Percentiles rank a stretch among this genome's conserved stretches.
phyloP scores from a whole-genome alignment of 2,329 filamentous ascomycete species.

The Arthrobotrys conoides region DNA sequence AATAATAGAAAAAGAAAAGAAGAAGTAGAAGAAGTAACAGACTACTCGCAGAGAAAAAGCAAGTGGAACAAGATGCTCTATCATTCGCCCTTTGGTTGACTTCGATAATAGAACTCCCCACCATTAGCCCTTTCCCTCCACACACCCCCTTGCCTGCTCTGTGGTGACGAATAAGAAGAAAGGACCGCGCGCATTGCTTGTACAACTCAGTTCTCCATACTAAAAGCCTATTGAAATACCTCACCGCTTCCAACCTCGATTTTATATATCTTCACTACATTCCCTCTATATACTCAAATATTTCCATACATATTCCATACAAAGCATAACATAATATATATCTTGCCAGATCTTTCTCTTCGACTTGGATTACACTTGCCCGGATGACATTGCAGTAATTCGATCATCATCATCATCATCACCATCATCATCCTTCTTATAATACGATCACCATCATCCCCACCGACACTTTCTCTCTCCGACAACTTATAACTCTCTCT shows the following conservation, averaged over 20 bases:
- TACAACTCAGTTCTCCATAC: slow-evolving; percentile 59
- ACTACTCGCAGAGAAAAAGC: slow-evolving; percentile 33
- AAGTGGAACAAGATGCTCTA: slow-evolving; percentile 28
- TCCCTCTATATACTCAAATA: slow-evolving; percentile 58
- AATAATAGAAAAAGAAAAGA: slow-evolving; percentile 22
- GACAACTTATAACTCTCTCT: slow-evolving; percentile 2
- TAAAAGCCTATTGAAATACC: slow-evolving; percentile 57
- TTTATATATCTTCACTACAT: slow-evolving; percentile 60
- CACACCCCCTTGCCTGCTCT: slow-evolving; percentile 49
- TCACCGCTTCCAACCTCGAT: slow-evolving; percentile 56
- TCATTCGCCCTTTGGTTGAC: slow-evolving; percentile 50
- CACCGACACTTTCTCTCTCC: slow-evolving; percentile 62
- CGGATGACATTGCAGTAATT: slow-evolving; percentile 52
- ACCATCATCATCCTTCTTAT: too few relatives aligned
- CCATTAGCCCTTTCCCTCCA: slow-evolving; percentile 39
- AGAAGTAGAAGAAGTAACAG: slow-evolving; percentile 19
- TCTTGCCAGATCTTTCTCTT: slow-evolving; percentile 39
- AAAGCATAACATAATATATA: not conserved
- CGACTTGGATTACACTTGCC: not conserved
- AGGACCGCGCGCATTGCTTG: slow-evolving; percentile 59
- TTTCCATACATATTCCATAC: slow-evolving; percentile 13
- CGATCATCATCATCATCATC: slow-evolving; percentile 18
- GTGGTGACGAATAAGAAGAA: slow-evolving; percentile 60
- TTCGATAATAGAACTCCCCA: slow-evolving; percentile 55
- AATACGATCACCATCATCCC: not conserved